Conservation (phyloP, 208 protist species). For the Crithidia thermophila region DNA sequence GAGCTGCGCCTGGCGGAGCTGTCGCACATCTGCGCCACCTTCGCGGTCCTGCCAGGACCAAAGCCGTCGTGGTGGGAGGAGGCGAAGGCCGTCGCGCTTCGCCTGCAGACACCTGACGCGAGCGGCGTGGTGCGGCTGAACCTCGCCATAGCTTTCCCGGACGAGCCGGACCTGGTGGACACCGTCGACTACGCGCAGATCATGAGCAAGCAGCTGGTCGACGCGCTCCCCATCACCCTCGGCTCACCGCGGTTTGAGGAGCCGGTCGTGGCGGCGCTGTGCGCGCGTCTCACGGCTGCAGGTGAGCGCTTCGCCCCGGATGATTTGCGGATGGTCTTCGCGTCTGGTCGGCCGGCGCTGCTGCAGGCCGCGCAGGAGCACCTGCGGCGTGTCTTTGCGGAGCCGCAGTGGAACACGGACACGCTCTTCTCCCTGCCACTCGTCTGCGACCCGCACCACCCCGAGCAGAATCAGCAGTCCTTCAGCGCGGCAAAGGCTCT, state of each 20-base stretch:
- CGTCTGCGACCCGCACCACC: slow-evolving; percentile 28
- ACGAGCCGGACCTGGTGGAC: slow-evolving; percentile 45
- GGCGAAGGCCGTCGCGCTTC: slow-evolving; percentile 67
- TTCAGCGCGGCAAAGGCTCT: slow-evolving; percentile 54
- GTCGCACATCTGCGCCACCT: slow-evolving; percentile 83
- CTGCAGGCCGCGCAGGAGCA: slow-evolving; percentile 48
- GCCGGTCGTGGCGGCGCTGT: slow-evolving; percentile 46
- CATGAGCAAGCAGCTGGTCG: slow-evolving; percentile 67
- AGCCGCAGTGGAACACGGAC: slow-evolving; percentile 68
- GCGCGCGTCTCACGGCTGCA: slow-evolving; percentile 40
- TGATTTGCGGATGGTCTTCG: slow-evolving; percentile 61
- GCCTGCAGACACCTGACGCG: slow-evolving; percentile 37
- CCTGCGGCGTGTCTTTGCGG: slow-evolving; percentile 59
- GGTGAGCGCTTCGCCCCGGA: slow-evolving; percentile 66
- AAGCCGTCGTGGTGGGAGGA: slow-evolving; percentile 72
- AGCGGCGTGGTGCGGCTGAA: slow-evolving; percentile 51
- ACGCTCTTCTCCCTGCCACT: slow-evolving; percentile 76
- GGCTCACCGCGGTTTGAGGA: slow-evolving; percentile 35
- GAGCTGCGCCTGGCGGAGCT: slow-evolving; percentile 83
- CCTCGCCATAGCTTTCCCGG: slow-evolving; percentile 76
- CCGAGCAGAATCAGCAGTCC: slow-evolving; percentile 18
- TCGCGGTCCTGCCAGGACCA: slow-evolving; percentile 46
- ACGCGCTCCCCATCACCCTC: slow-evolving; percentile 56
- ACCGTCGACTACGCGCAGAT: slow-evolving; percentile 66
- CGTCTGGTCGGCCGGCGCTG: slow-evolving; percentile 39